A percentile compares a stretch with the other conserved stretches of the same genome.
These are phyloP conservation scores for Kwoniella europaea DNA, from an alignment of 768 basidiomycete genomes.

Conservation along the genomic window DNA sequence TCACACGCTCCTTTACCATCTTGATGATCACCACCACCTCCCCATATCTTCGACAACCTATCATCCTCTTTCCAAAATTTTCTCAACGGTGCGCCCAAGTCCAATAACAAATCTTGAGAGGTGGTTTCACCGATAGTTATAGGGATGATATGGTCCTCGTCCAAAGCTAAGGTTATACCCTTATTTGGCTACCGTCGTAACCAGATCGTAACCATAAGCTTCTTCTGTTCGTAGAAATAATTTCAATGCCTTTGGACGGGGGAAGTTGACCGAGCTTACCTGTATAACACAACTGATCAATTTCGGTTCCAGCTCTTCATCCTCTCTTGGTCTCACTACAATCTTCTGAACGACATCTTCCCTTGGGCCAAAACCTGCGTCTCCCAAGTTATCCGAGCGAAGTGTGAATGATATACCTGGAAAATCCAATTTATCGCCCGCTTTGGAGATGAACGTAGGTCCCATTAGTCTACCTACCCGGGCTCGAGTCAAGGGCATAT, in stretches of 20 bases:
- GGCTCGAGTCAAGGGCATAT: slow-evolving; percentile 30
- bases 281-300: slow-evolving; percentile 25
- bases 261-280: slow-evolving; percentile 20
- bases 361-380: slow-evolving; percentile 18
- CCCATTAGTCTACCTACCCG: slow-evolving; percentile 46
- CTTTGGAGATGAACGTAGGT: slow-evolving; percentile 42
- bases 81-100: slow-evolving; percentile 76
- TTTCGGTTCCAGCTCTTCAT: slow-evolving; percentile 11
- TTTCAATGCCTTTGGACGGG: no score
- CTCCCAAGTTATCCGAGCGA: background rate
- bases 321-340: slow-evolving; percentile 27
- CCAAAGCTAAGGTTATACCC: slow-evolving; percentile 49
- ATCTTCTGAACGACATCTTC: slow-evolving; percentile 39
- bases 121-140: slow-evolving; percentile 76
- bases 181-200: slow-evolving; percentile 31
- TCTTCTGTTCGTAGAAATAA: no score
- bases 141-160: slow-evolving; percentile 60
- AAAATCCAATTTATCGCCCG: slow-evolving; percentile 43
- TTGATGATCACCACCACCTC: slow-evolving; percentile 3
- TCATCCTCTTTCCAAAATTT: slow-evolving; percentile 85
- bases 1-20: slow-evolving; percentile 24
- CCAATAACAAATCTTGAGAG: slow-evolving; percentile 77
- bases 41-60: slow-evolving; percentile 51
- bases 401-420: slow-evolving; percentile 55
- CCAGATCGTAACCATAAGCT: background rate